Base-by-base conservation (phyloP, 257 asterid genomes). In the Solanum lignicaule region DNA sequence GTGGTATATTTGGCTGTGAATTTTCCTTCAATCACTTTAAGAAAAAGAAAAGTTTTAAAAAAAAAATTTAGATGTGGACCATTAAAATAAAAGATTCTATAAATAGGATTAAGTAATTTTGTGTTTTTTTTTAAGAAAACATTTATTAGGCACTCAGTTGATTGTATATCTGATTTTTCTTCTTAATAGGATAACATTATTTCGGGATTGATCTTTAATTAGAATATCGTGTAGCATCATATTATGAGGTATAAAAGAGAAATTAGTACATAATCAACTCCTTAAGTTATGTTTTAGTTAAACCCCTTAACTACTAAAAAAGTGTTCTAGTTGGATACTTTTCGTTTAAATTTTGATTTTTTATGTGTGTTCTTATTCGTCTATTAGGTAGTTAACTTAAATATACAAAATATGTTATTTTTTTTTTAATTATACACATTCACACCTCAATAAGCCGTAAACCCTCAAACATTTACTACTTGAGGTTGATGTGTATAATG, bases 1-100 rank as follows among this genome's bases (percentile, higher is more conserved):
- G 88, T 89, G 84, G 32, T 25, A 52, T 18, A 78, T 78, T 69
- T 84, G 91, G 90, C 52, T 76, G 62, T 29, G 76, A 43, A 76
- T 87, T 78, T 20, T 39, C 87, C 87, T 87, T 41, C 87, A 11
- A 87, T 87, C 88, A 32, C 85, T 73, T 78, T 48, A 25, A 55
- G 5, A 18, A 43, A 46, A 32, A 81, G 38, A 2, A 5, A 33
- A 33, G 2, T 35, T 38, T 38, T 36, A 0, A 33, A 33, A 35
- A 33, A 33, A 33, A 7, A 9, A 43, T 12, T 43, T 43, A 12
- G 36, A 72, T 18, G 46, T 18, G 81, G 46, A 73, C 81, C 78
- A 71, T 32, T 71, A 71, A 32, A 71, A 71, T 6, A 71, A 31
- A 18, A 72, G 27, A 72, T 6, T 33, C 4, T 16, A 5, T 74